phyloP scores from a whole-genome alignment of 345 rosid species.

The Noccaea caerulescens region DNA sequence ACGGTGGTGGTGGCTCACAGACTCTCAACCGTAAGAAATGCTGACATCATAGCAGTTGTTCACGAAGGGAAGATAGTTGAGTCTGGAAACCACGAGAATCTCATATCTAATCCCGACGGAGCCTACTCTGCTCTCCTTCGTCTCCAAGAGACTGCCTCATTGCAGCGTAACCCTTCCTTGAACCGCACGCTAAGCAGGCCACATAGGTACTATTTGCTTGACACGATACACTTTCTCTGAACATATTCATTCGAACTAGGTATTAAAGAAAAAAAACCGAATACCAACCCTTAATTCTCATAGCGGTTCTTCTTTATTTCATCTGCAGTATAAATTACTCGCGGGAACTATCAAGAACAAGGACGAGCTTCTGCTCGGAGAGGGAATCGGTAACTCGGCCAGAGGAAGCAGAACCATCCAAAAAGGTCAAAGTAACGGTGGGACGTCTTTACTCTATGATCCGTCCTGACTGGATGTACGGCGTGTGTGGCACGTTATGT shows the following conservation, averaged over 20 bases:
- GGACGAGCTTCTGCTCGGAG: conserved; percentile 80
- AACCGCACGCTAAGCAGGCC: conserved; percentile 60
- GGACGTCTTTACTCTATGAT: conserved; percentile 79
- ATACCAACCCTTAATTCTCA: background rate
- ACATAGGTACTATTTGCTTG: conserved; percentile 56
- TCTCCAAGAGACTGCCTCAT: conserved; percentile 75
- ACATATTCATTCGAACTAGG: background rate
- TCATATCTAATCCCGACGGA: conserved; percentile 64
- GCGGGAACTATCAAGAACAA: conserved; percentile 67
- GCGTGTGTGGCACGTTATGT: conserved; percentile 65
- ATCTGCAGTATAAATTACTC: conserved; percentile 59
- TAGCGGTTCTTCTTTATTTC: background rate
- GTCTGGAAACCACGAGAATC: conserved; percentile 88
- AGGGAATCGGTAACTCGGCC: conserved; percentile 64
- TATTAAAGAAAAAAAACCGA: background rate
- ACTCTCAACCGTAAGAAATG: conserved; percentile 88
- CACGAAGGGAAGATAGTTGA: conserved; percentile 82
- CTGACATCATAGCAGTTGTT: conserved; percentile 84
- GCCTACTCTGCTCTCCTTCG: conserved; percentile 74
- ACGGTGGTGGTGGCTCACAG: conserved; percentile 90
- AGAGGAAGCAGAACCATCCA: conserved; percentile 52
- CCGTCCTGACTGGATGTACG: conserved; percentile 85
- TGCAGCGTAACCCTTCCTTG: conserved; percentile 66
- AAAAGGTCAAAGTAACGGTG: conserved; percentile 52
- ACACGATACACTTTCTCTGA: conserved; percentile 8